These are phyloP conservation scores for Phytophthora pini DNA, from an alignment of 352 stramenopile species.

Conservation along the genomic window DNA sequence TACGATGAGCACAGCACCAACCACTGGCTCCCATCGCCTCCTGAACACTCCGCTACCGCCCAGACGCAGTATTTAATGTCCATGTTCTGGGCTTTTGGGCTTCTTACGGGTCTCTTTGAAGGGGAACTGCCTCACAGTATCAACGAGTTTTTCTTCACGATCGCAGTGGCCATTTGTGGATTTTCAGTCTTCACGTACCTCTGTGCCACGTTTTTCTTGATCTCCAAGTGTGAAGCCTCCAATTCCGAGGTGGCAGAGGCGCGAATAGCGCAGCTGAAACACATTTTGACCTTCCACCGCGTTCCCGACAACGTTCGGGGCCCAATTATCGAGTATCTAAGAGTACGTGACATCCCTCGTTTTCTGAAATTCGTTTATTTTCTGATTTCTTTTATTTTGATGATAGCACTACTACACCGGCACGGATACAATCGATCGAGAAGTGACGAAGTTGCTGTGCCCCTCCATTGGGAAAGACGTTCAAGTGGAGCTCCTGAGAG, in stretches of 20 bases:
- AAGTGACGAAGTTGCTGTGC: neutral
- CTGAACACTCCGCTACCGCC: constrained; percentile 4
- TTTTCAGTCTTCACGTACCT: constrained; percentile 70
- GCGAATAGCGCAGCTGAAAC: constrained; percentile 54
- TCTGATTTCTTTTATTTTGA: no score
- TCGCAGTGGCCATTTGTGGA: constrained; percentile 53
- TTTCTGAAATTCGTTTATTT: no score
- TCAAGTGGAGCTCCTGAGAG: constrained; percentile 73
- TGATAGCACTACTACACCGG: neutral
- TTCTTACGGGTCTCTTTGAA: constrained; percentile 56
- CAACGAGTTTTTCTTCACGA: constrained; percentile 63
- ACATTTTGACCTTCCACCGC: constrained; percentile 1
- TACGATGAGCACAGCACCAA: constrained; percentile 43
- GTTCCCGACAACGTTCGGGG: neutral
- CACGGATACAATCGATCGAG: neutral
- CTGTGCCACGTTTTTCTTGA: constrained; percentile 69
- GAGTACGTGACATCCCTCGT: no score
- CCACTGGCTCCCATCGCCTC: constrained; percentile 43
- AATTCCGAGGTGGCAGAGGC: constrained; percentile 53
- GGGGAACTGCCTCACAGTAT: constrained; percentile 48
- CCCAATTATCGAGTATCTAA: neutral
- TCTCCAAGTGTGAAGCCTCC: constrained; percentile 67
- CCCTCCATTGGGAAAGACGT: constrained; percentile 25
- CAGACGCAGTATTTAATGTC: constrained; percentile 48
- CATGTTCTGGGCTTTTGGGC: constrained; percentile 63